Percentiles rank a stretch among this genome's conserved stretches.
These are phyloP conservation scores for Coemansia erecta DNA, from an alignment of 192 early-diverging fungal genomes.

Conservation along the genomic window DNA sequence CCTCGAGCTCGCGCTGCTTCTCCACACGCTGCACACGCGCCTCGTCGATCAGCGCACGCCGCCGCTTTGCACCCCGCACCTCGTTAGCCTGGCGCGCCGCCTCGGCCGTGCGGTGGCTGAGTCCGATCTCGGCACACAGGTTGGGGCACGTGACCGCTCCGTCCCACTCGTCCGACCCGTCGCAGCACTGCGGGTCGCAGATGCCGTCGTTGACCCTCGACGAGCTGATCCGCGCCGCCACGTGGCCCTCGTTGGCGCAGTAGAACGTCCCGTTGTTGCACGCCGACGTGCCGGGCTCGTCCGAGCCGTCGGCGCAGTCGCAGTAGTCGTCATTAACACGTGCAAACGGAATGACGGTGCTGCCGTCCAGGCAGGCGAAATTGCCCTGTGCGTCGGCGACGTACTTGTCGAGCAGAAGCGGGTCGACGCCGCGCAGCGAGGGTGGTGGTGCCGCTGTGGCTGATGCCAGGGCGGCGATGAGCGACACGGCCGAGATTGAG, in stretches of 20 bases:
- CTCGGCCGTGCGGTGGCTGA: slow-evolving; percentile 25
- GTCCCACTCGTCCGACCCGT: slow-evolving; percentile 87
- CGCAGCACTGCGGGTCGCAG: slow-evolving; percentile 94
- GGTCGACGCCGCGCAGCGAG: slow-evolving; percentile 35
- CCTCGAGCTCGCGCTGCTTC: slow-evolving; percentile 19
- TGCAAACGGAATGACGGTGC: slow-evolving; percentile 61
- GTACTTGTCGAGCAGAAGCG: slow-evolving; percentile 17
- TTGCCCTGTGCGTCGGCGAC: slow-evolving; percentile 14
- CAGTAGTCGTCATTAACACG: slow-evolving; percentile 97
- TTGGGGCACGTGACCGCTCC: slow-evolving; percentile 66
- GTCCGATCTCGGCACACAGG: slow-evolving; percentile 66
- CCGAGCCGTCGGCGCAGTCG: slow-evolving; percentile 91
- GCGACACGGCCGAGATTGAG: neutral
- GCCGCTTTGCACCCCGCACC: slow-evolving; percentile 16
- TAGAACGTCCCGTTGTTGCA: slow-evolving; percentile 79
- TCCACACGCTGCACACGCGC: slow-evolving; percentile 22
- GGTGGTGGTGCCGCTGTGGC: neutral
- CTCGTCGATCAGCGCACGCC: slow-evolving; percentile 18
- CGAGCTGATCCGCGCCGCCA: slow-evolving; percentile 62
- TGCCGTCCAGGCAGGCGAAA: slow-evolving; percentile 76
- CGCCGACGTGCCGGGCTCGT: slow-evolving; percentile 95
- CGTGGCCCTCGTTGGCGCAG: slow-evolving; percentile 78
- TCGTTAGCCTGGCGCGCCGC: slow-evolving; percentile 5
- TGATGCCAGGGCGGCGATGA: neutral
- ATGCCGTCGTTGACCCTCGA: slow-evolving; percentile 90